Percentiles rank a stretch among this genome's conserved stretches.
These are phyloP conservation scores for Globisporangium cederbergense DNA, from an alignment of 352 stramenopile species.

Conservation along the genomic window DNA sequence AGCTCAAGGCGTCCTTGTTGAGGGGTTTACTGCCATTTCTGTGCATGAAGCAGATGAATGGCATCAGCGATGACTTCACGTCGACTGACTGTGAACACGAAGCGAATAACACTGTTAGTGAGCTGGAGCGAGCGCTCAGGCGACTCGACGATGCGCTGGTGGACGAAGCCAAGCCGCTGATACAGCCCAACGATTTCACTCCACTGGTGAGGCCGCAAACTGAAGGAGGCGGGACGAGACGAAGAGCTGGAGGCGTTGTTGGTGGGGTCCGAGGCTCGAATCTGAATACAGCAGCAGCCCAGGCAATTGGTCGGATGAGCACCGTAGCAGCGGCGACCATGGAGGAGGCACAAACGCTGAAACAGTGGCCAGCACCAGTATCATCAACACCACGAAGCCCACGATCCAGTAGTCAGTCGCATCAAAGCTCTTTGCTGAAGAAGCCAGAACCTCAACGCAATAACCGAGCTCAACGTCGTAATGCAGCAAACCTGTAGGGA, in stretches of 20 bases:
- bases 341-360: neutral
- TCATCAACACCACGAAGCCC: neutral
- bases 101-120: neutral
- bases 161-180: neutral
- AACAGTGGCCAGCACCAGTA: neutral
- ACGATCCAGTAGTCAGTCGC: neutral
- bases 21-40: neutral
- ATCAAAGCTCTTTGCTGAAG: neutral
- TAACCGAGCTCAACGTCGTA: neutral
- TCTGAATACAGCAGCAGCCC: neutral
- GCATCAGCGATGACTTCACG: neutral
- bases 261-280: neutral
- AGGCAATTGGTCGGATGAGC: neutral
- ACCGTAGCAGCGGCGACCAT: neutral
- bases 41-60: neutral
- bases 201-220: neutral
- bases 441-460: neutral
- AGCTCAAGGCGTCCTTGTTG: constrained; percentile 4
- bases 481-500: neutral
- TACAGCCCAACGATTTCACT: neutral
- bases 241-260: neutral
- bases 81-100: neutral
- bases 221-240: neutral
- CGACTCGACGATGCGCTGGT: constrained; percentile 1
- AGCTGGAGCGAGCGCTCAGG: neutral